Conservation (phyloP, 768 basidiomycete genomes). For the Fistulinella prunicolor region DNA sequence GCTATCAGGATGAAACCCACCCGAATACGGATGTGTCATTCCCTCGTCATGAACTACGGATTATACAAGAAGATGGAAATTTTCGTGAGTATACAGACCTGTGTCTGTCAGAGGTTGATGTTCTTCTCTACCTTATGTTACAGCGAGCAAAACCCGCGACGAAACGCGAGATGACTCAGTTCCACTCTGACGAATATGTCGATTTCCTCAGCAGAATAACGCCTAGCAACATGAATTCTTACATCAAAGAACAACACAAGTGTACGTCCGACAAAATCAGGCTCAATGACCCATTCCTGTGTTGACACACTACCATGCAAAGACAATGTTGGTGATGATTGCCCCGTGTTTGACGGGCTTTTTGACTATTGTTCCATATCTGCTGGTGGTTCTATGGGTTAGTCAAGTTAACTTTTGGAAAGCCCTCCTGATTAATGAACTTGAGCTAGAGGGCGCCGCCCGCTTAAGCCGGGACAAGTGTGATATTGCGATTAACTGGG, state of each 20-base stretch:
- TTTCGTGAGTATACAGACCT: conserved; percentile 62
- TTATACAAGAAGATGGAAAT: conserved; percentile 99
- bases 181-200: conserved; percentile 98
- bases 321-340: conserved; percentile 99
- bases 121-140: background rate
- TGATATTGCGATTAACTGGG: conserved; percentile 99
- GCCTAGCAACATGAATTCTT: conserved; percentile 93
- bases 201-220: conserved; percentile 94
- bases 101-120: background rate
- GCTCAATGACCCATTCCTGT: background rate
- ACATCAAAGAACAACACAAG: conserved; percentile 92
- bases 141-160: conserved; percentile 99
- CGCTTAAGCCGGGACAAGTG: conserved; percentile 94
- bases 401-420: conserved; percentile 23
- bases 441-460: conserved; percentile 87
- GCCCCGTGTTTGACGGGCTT: conserved; percentile 96
- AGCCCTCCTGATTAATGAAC: conserved; percentile 5
- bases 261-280: conserved; percentile 48
- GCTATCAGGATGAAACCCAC: conserved; percentile 88
- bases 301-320: background rate
- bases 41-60: conserved; percentile 99
- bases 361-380: conserved; percentile 99
- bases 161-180: conserved; percentile 99
- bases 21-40: conserved; percentile 98
- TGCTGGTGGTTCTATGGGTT: conserved; percentile 99